phyloP scores from a whole-genome alignment of 2,329 filamentous ascomycete species.

The Thermomyces lanuginosus region DNA sequence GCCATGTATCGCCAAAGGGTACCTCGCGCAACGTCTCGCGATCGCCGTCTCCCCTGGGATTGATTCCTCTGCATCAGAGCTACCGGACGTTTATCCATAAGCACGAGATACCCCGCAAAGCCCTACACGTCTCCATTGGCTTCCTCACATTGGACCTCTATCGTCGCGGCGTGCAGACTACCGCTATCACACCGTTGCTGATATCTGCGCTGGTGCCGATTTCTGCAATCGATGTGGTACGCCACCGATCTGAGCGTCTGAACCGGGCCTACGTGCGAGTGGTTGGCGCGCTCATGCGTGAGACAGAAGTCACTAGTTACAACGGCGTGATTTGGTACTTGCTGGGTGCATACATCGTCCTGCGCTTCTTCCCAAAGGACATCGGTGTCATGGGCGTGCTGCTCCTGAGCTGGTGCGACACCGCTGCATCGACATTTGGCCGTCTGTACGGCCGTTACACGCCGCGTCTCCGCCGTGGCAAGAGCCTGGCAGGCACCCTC shows the following conservation, averaged over 20 bases:
- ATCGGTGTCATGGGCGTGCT: slow-evolving; percentile 77
- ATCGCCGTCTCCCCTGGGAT: slow-evolving; percentile 77
- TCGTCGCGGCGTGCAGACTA: slow-evolving; percentile 57
- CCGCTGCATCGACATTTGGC: slow-evolving; percentile 86
- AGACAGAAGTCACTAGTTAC: slow-evolving; percentile 84
- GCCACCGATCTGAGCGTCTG: slow-evolving; percentile 64
- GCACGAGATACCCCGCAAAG: slow-evolving; percentile 89
- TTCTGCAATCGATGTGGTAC: slow-evolving; percentile 61
- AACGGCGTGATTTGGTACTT: slow-evolving; percentile 97
- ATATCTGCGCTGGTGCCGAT: slow-evolving; percentile 71
- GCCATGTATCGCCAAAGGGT: slow-evolving; percentile 52
- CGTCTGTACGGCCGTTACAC: slow-evolving; percentile 81
- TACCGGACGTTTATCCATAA: slow-evolving; percentile 88
- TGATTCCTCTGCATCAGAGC: slow-evolving; percentile 87
- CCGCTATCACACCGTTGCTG: slow-evolving; percentile 66
- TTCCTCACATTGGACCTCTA: slow-evolving; percentile 86
- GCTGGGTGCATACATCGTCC: slow-evolving; percentile 70
- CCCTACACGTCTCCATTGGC: slow-evolving; percentile 87
- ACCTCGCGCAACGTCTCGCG: slow-evolving; percentile 81
- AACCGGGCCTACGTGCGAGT: slow-evolving; percentile 75
- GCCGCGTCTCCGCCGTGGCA: slow-evolving; percentile 65
- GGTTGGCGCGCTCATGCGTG: slow-evolving; percentile 85
- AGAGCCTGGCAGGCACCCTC: slow-evolving; percentile 76
- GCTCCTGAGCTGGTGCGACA: slow-evolving; percentile 94
- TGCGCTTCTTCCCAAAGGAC: slow-evolving; percentile 84